Evolutionary conservation across 371 early-diverging fungal species (phyloP).

Genomic region (Mortierella sp.): DNA sequence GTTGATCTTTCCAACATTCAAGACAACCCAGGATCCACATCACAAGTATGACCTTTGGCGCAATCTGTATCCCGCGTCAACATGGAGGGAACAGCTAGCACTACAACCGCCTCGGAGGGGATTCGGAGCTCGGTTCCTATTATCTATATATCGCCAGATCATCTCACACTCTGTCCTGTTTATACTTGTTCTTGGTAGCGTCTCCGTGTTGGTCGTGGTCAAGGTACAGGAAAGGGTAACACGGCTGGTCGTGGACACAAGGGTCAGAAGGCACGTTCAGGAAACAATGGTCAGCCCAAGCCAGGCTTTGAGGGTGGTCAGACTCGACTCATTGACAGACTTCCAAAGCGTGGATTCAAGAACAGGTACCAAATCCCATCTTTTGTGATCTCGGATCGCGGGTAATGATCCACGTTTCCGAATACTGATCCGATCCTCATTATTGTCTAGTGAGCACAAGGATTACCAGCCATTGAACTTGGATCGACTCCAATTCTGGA

Average conservation of each 20-base stretch:
- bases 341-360: constrained; percentile 92
- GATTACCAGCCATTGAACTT: constrained; percentile 82
- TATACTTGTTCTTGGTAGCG: constrained; percentile 51
- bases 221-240: constrained; percentile 88
- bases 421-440: not conserved
- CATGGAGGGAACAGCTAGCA: too few species aligned
- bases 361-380: constrained; percentile 70
- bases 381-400: too few species aligned
- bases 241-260: constrained; percentile 94
- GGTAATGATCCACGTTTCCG: not conserved
- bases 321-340: constrained; percentile 82
- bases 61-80: too few species aligned
- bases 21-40: constrained; percentile 55
- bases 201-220: constrained; percentile 86
- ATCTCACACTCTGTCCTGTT: not conserved
- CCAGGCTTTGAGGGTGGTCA: constrained; percentile 97
- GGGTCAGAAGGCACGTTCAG: constrained; percentile 89
- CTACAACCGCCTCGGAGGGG: too few species aligned
- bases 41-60: constrained; percentile 40
- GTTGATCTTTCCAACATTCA: constrained; percentile 52
- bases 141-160: not conserved
- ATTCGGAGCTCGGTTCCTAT: not conserved
- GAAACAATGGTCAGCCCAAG: constrained; percentile 76
- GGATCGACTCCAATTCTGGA: constrained; percentile 93
- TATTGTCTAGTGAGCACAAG: constrained; percentile 63